Evolutionary conservation across 257 asterid species (phyloP), one percentile per base, ranked within the genome.

Genomic region (Lavandula angustifolia): DNA sequence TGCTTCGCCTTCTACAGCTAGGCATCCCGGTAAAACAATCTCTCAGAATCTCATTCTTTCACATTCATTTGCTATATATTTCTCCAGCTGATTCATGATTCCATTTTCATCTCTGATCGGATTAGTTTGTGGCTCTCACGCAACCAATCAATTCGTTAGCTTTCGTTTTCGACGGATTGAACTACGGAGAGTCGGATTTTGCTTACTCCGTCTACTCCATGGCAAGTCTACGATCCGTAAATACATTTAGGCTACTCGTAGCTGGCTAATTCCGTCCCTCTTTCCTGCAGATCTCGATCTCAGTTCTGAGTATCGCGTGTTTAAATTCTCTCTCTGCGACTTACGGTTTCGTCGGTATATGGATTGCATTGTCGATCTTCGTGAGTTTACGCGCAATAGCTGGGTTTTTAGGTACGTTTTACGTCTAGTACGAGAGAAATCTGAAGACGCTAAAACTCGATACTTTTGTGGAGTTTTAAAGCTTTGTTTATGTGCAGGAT

Each of bases 61-160:
- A 22, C 38, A 34, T 34, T 34, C 38, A 34, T 4, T 1, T 34
- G 7, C 38, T 34, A 34, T 6, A 4, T 34, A 34, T 6, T 34
- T 4, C 5, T 34, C 38, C 38, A 53, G 68, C 59, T 54, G 38
- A 17, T 49, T 57, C 1, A 22, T 22, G 27, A 22, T 22, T 22
- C 2, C 27, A 31, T 18, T 17, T 40, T 50, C 40, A 33, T 40
- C 43, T 13, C 61, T 48, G 48, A 18, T 37, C 2, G 9, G 8
- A 44, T 9, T 61, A 84, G 85, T 81, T 84, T 48, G 87, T 79
- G 64, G 87, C 79, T 47, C 54, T 48, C 43, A 78, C 85, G 7
- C 86, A 82, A 62, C 86, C 86, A 4, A 69, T 82, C 29, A 85
- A 80, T 68, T 78, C 88, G 1, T 18, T 82, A 46, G 88, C 88